Base-by-base conservation (phyloP, 2,329 filamentous ascomycete genomes). In the Venturiaceae sp. region DNA sequence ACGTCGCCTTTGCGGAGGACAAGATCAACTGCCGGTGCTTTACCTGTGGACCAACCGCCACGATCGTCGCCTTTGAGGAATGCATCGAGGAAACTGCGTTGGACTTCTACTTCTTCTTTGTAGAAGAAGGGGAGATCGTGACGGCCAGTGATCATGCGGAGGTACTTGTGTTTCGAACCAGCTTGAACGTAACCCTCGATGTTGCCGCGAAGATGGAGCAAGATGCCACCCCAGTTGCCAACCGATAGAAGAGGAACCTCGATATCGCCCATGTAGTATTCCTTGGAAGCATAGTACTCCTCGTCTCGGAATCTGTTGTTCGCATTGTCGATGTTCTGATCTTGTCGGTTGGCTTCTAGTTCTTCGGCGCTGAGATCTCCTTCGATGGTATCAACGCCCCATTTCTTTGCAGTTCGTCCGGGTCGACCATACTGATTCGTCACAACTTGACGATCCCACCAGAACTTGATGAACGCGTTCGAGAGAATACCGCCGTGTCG, bases 81-180 rank as follows among this genome's bases (percentile, higher is more conserved):
- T 0, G 85, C 85, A 60, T 88, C 83, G 0, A 89, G 72, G 67
- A 90, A 90, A 62, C 80, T 82, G 52, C 75, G 77, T 65, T 89
- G 86, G 0, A 89, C 64, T 61, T 86, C 82, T 0, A 87, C 85
- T 62, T 88, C 83, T 53, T 88, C 82, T 1, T 79, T 69, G 66
- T 88, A 87, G 71, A 88, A 90, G 67, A 89, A 88, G 0, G 86
- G 86, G 1, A 89, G 74, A 64, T 89, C 86, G 62, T 90, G 86
- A 0, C 86, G 78, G 1, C 86, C 86, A 0, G 81, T 84, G 65
- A 88, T 85, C 67, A 88, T 83, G 6, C 85, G 80, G 0, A 89
- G 75, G 63, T 85, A 90, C 67, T 89, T 89, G 61, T 83, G 74
- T 60, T 83, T 75, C 0, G 85, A 88, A 0, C 84, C 83, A 0